Percentiles rank a stretch among this genome's conserved stretches.
Conservation (phyloP, 1,284 basidiomycete species). For the Amylostereum areolatum region DNA sequence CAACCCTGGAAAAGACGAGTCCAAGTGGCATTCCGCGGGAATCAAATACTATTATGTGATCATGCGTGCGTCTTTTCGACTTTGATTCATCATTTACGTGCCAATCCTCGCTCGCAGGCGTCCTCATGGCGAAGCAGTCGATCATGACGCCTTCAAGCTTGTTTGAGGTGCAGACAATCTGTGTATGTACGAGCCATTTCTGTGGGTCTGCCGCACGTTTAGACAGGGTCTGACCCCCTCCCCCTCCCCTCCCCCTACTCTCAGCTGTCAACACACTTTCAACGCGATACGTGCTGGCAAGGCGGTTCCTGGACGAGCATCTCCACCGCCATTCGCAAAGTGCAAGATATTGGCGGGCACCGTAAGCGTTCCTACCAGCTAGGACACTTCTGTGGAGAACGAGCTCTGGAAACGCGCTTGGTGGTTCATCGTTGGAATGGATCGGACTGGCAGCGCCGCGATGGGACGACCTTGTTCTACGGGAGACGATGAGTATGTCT, state of each 20-base stretch:
- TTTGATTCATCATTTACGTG: background rate
- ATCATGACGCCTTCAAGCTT: conserved; percentile 21
- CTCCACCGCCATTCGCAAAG: conserved; percentile 39
- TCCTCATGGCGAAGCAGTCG: conserved; percentile 15
- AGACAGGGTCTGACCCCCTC: background rate
- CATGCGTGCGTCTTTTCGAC: conserved; percentile 7
- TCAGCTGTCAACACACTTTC: conserved; percentile 14
- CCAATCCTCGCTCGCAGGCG: conserved; percentile 11
- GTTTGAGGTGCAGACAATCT: conserved; percentile 25
- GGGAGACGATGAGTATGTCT: conserved; percentile 73
- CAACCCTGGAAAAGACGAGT: conserved; percentile 25
- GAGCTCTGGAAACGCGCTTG: conserved; percentile 50
- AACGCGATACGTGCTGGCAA: conserved; percentile 13
- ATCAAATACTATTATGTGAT: conserved; percentile 11
- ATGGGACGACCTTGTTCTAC: conserved; percentile 70
- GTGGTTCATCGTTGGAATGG: conserved; percentile 50
- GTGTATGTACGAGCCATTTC: conserved; percentile 16
- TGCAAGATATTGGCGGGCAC: conserved; percentile 40
- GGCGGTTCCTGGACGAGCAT: conserved; percentile 34
- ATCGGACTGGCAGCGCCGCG: conserved; percentile 56
- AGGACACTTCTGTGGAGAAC: conserved; percentile 31
- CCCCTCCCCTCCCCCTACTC: conserved; percentile 21
- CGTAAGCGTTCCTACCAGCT: conserved; percentile 28
- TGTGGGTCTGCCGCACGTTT: background rate
- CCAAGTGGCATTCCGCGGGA: conserved; percentile 14